Percentiles rank a stretch among this genome's conserved stretches.
phyloP scores from a whole-genome alignment of 176 grass and related monocot genomes.

The Oryza glumipatula region DNA sequence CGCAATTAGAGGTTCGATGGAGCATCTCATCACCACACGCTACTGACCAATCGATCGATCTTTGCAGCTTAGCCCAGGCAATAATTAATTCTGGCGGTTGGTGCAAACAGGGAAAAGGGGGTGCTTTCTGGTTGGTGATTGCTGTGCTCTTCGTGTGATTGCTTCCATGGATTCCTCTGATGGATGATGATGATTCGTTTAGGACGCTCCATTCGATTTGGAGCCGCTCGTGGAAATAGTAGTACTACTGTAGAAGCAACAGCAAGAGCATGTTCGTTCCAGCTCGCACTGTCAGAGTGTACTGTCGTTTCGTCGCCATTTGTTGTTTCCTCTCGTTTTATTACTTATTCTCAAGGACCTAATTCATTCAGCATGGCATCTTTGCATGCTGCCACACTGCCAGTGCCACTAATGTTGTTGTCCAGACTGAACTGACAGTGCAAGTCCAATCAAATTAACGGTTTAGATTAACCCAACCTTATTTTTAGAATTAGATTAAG shows the following conservation, averaged over 20 bases:
- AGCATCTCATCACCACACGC: background rate
- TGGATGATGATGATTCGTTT: background rate
- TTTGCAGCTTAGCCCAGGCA: background rate
- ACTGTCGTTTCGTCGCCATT: background rate
- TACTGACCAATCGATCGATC: background rate
- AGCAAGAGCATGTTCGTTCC: background rate
- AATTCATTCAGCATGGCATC: too few relatives aligned
- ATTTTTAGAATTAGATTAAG: too few relatives aligned
- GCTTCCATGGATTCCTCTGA: background rate
- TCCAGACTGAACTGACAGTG: background rate
- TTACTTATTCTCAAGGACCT: background rate
- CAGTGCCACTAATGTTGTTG: too few relatives aligned
- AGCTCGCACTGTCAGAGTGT: background rate
- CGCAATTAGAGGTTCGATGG: background rate
- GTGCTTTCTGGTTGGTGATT: background rate
- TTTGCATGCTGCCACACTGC: too few relatives aligned
- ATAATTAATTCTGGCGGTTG: constrained; percentile 28
- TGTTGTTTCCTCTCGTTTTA: background rate
- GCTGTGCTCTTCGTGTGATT: background rate
- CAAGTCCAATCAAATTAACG: background rate
- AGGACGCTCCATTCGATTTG: background rate
- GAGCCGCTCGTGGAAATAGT: background rate
- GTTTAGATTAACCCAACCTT: background rate
- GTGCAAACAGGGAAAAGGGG: background rate
- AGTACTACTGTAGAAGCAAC: background rate